These are phyloP conservation scores for Monosporascus sp. DNA, from an alignment of 2,329 filamentous ascomycete species.

Conservation along the genomic window DNA sequence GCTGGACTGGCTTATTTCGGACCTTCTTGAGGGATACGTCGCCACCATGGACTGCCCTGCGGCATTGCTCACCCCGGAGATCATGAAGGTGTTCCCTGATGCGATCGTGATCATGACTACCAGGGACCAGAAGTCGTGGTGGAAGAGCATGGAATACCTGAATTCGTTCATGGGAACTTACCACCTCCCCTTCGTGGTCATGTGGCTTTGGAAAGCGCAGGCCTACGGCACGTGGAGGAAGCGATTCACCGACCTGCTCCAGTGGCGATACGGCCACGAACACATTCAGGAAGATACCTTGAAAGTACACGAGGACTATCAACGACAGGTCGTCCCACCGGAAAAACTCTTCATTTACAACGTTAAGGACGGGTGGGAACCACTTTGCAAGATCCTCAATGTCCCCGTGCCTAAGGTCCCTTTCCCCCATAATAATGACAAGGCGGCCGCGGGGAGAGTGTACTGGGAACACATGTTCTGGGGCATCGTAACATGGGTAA, in stretches of 20 bases:
- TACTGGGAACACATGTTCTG: conserved; percentile 21
- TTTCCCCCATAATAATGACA: conserved; percentile 31
- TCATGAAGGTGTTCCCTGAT: conserved; percentile 43
- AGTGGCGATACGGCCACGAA: conserved; percentile 26
- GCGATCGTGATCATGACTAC: conserved; percentile 42
- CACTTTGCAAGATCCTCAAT: conserved; percentile 28
- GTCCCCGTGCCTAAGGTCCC: conserved; percentile 27
- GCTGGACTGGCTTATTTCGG: conserved; percentile 29
- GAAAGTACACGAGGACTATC: conserved; percentile 24
- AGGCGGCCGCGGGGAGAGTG: conserved; percentile 20
- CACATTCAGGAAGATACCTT: conserved; percentile 23
- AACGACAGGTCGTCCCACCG: conserved; percentile 25
- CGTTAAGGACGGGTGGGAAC: conserved; percentile 29
- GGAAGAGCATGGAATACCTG: conserved; percentile 28
- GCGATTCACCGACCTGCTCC: conserved; percentile 24
- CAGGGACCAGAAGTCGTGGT: conserved; percentile 32
- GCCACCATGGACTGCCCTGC: conserved; percentile 38
- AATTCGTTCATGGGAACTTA: conserved; percentile 28
- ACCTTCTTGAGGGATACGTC: conserved; percentile 30
- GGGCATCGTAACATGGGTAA: conserved; percentile 21
- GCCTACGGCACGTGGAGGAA: conserved; percentile 26
- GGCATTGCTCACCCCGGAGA: conserved; percentile 35
- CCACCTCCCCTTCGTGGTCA: conserved; percentile 26
- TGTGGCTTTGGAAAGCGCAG: conserved; percentile 27
- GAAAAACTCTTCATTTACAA: conserved; percentile 30